These are phyloP conservation scores for Odontarrhena argentea DNA, from an alignment of 345 rosid species.

Conservation along the genomic window DNA sequence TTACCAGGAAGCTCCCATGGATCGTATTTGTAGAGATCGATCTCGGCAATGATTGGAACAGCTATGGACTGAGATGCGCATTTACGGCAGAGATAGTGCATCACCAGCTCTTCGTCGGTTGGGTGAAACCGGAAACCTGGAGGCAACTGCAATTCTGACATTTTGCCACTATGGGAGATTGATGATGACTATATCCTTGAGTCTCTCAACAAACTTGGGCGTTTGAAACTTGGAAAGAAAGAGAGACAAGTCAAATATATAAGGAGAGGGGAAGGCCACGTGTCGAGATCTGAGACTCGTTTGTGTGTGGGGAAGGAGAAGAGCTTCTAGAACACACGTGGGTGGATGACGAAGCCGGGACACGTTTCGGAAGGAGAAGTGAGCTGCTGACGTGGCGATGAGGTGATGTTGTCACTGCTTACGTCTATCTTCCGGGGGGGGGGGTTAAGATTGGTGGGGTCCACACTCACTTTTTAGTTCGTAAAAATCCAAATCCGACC, in stretches of 20 bases:
- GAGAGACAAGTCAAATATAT: conserved; percentile 54
- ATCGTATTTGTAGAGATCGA: conserved; percentile 82
- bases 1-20: conserved; percentile 98
- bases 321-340: conserved; percentile 76
- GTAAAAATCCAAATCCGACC: conserved; percentile 33
- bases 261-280: conserved; percentile 44
- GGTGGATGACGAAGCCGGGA: conserved; percentile 38
- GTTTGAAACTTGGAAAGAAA: conserved; percentile 56
- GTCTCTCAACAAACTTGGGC: not conserved
- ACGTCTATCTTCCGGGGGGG: conserved; percentile 47
- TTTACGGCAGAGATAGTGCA: conserved; percentile 83
- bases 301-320: not conserved
- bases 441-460: not conserved
- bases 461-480: conserved; percentile 16
- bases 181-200: conserved; percentile 13
- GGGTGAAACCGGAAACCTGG: conserved; percentile 97
- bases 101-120: conserved; percentile 93
- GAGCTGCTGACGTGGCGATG: conserved; percentile 32
- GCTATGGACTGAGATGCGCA: conserved; percentile 72
- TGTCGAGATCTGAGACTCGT: conserved; percentile 30
- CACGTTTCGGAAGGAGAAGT: conserved; percentile 41
- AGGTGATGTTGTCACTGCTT: conserved; percentile 87
- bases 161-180: not conserved
- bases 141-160: conserved; percentile 63
- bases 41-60: conserved; percentile 79